Evolutionary conservation across 805 yeast genomes (phyloP).

Genomic region (Saccharomycopsis javanensis): DNA sequence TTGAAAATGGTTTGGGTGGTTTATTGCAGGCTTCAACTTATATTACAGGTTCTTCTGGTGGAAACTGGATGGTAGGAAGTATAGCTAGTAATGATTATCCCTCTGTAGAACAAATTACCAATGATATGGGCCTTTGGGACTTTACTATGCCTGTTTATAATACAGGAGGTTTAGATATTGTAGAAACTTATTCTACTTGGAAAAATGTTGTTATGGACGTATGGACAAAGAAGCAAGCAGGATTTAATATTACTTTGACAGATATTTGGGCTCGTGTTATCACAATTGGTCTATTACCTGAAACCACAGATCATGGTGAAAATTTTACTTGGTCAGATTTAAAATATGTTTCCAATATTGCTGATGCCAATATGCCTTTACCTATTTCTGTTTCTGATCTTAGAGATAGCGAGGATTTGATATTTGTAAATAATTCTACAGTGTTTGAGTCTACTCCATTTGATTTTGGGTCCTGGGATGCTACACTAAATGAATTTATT

Average conservation of each 20-base stretch:
- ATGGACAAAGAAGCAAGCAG: constrained; percentile 39
- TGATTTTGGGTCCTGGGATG: constrained; percentile 86
- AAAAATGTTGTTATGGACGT: constrained; percentile 29
- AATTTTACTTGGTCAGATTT: constrained; percentile 40
- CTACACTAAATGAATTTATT: constrained; percentile 53
- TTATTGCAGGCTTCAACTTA: constrained; percentile 42
- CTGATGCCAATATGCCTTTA: constrained; percentile 56
- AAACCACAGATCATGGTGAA: constrained; percentile 22
- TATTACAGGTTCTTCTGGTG: constrained; percentile 54
- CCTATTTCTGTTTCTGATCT: constrained; percentile 60
- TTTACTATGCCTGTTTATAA: constrained; percentile 2
- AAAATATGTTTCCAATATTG: constrained; percentile 49
- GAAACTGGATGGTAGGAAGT: constrained; percentile 53
- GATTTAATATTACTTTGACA: constrained; percentile 44
- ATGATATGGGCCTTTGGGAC: constrained; percentile 15
- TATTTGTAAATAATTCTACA: constrained; percentile 46
- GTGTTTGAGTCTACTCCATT: constrained; percentile 37
- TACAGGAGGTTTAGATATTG: constrained; percentile 32
- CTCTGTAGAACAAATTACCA: constrained; percentile 26
- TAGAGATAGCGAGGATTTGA: constrained; percentile 28
- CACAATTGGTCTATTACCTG: constrained; percentile 51
- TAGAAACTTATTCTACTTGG: constrained; percentile 43
- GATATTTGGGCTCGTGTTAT: constrained; percentile 61
- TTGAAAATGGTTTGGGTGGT: constrained; percentile 35
- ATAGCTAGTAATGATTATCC: constrained; percentile 28